A percentile compares a stretch with the other conserved stretches of the same genome.
Conservation (phyloP, 305 asterid genomes). For the Rubia tinctorum region DNA sequence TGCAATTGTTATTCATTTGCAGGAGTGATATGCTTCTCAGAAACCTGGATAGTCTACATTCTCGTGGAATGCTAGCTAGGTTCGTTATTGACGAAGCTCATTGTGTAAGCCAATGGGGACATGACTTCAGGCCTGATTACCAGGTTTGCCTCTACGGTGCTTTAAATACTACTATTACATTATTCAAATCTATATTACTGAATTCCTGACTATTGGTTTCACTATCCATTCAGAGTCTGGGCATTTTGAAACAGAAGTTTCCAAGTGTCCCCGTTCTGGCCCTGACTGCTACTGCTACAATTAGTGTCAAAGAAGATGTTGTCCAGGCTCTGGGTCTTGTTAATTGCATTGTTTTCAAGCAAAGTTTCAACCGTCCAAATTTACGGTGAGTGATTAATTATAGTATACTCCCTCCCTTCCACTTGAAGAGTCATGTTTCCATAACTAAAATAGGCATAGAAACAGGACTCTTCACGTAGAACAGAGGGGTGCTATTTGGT, state of each 20-base stretch:
- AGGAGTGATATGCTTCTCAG: constrained; percentile 94
- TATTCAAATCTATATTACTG: constrained; percentile 14
- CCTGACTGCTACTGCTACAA: constrained; percentile 97
- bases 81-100: constrained; percentile 99
- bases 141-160: constrained; percentile 55
- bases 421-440: not conserved
- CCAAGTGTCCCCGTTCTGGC: constrained; percentile 91
- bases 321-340: constrained; percentile 98
- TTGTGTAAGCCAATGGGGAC: constrained; percentile 99
- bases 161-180: constrained; percentile 10
- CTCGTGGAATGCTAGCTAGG: constrained; percentile 80
- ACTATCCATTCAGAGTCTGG: constrained; percentile 67
- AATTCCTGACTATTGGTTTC: constrained; percentile 29
- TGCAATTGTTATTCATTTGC: constrained; percentile 34
- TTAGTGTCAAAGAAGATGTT: constrained; percentile 97
- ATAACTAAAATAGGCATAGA: not conserved
- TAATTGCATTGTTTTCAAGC: constrained; percentile 88
- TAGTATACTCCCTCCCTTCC: constrained; percentile 9
- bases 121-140: constrained; percentile 99
- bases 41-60: constrained; percentile 77
- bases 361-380: constrained; percentile 98
- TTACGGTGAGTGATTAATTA: constrained; percentile 50
- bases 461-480: not conserved
- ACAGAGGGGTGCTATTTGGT: constrained; percentile 7
- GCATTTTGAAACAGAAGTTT: constrained; percentile 89